Conservation (phyloP, 768 basidiomycete genomes). For the Psilocybe azurescens region DNA sequence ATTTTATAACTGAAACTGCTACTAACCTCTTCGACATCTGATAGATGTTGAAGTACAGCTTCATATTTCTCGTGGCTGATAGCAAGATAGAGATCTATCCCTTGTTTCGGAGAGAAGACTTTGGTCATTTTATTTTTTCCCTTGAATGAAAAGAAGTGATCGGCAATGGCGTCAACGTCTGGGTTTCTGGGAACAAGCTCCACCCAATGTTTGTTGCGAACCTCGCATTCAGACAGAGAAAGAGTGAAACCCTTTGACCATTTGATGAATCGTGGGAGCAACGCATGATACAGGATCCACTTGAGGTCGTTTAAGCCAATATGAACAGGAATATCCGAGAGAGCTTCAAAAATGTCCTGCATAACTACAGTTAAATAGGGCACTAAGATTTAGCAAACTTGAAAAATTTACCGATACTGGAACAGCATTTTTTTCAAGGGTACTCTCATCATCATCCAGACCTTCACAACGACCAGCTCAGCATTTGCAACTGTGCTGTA, state of each 20-base stretch:
- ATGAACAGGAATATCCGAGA: constrained; percentile 28
- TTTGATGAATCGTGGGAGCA: constrained; percentile 19
- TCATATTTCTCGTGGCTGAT: too few species aligned
- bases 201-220: constrained; percentile 17
- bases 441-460: too few species aligned
- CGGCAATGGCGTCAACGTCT: constrained; percentile 21
- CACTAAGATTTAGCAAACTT: constrained; percentile 15
- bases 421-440: too few species aligned
- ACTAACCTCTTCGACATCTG: too few species aligned
- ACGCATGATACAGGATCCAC: constrained; percentile 14
- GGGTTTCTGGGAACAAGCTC: neutral
- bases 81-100: too few species aligned
- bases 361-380: too few species aligned
- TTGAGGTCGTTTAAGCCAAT: constrained; percentile 27
- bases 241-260: constrained; percentile 18
- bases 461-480: too few species aligned
- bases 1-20: too few species aligned
- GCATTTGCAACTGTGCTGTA: too few species aligned
- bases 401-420: too few species aligned
- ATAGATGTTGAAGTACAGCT: too few species aligned
- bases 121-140: neutral
- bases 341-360: constrained; percentile 19
- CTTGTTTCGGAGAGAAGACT: too few species aligned
- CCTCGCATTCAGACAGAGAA: neutral
- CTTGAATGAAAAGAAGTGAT: constrained; percentile 6